Evolutionary conservation across 2,329 filamentous ascomycete species (phyloP).

Genomic region (Aspergillus transmontanensis): DNA sequence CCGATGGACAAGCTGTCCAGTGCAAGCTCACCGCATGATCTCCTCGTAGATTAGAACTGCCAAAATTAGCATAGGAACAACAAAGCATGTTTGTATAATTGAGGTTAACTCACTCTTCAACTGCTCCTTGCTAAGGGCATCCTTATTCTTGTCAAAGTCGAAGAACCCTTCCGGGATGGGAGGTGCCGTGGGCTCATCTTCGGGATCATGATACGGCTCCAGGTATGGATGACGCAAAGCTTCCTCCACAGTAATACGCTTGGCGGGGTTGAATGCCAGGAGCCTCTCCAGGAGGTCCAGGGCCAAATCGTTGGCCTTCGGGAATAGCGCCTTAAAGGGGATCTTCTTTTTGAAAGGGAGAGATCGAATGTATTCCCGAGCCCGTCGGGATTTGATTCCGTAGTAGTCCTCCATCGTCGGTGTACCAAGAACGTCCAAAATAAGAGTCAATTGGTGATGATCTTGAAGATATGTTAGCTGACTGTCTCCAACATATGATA

Average conservation of each 20-base stretch:
- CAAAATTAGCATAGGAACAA: slow-evolving; percentile 15
- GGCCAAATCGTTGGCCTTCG: slow-evolving; percentile 97
- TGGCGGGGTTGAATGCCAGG: slow-evolving; percentile 95
- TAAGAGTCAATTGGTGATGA: slow-evolving; percentile 96
- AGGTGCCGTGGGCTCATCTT: slow-evolving; percentile 94
- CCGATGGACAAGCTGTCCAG: not conserved
- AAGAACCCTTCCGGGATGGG: slow-evolving; percentile 99
- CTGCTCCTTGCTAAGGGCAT: slow-evolving; percentile 96
- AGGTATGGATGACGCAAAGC: slow-evolving; percentile 97
- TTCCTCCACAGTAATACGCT: slow-evolving; percentile 97
- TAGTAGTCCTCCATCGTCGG: slow-evolving; percentile 99
- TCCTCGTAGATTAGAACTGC: slow-evolving; percentile 89
- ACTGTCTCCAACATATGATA: not conserved
- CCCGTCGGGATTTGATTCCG: slow-evolving; percentile 96
- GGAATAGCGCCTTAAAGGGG: slow-evolving; percentile 93
- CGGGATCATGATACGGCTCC: slow-evolving; percentile 97
- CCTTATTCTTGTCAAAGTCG: slow-evolving; percentile 99
- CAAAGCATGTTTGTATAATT: not conserved
- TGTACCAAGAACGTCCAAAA: slow-evolving; percentile 94
- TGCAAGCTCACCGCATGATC: slow-evolving; percentile 69
- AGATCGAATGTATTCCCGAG: slow-evolving; percentile 96
- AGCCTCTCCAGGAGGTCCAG: slow-evolving; percentile 94
- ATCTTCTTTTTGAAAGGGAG: slow-evolving; percentile 99
- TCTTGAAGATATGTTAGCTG: slow-evolving; percentile 55
- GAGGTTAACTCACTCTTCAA: slow-evolving; percentile 68